Base-by-base conservation (phyloP, 2,329 filamentous ascomycete species). In the Sporothrix phasma region DNA sequence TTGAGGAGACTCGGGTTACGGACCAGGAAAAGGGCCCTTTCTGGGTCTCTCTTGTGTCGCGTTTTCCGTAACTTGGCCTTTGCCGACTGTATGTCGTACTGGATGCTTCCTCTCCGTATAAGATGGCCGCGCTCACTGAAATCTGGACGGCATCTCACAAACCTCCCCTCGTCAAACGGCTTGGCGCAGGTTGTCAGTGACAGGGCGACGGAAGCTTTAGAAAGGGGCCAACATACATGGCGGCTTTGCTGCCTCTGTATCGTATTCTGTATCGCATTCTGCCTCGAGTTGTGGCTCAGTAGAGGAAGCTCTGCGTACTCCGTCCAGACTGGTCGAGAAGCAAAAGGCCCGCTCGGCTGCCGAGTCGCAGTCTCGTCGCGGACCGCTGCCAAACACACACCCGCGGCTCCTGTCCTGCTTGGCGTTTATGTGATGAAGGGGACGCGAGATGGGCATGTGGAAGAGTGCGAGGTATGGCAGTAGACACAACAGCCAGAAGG, bases 301-400 rank as follows among this genome's bases (percentile, higher is more conserved):
- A 39, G 24, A 31, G 24, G 41, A 45, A 19, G 15, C 26, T 11
- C 56, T 46, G 39, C 39, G 56, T 19, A 19, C 17, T 59, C 24
- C 17, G 39, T 58, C 37, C 17, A 43, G 17, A 47, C 43, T 34
- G 37, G 58, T n/a, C 41, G 29, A 51, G 13, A 49, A 66, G 61
- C 39, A 51, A n/a, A 49, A 66, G 61, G 39, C 54, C 47, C 37
- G 61, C 59, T 46, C 58, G 29, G 29, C 47, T 53, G 56, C 64
- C 64, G 62, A 63, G 66, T 64, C 66, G 60, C 66, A 66, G 64
- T 51, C 34, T 39, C 60, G 66, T 67, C 66, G 66, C 64, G 62
- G 59, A 67, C 59, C 60, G 54, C n/a, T 45, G 66, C 62, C 56
- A 60, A 61, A 62, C 64, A 41, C 56, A 46, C 43, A 26, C 60